Base-by-base conservation (phyloP, 768 basidiomycete species). In the Leucosporidium scottii region DNA sequence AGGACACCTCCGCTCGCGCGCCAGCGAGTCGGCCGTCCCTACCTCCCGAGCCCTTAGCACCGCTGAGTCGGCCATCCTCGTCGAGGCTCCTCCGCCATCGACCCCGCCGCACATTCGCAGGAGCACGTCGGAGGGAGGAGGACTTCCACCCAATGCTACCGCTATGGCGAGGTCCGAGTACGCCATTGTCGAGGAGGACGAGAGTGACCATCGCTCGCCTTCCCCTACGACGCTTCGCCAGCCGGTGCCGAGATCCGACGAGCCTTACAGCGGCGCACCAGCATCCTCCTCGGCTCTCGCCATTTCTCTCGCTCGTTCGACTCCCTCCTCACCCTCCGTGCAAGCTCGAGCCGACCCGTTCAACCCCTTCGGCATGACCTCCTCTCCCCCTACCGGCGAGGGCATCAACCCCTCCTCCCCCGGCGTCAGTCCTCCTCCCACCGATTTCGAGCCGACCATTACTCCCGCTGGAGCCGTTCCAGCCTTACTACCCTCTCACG, bases 401-500 rank as follows among this genome's bases (percentile, higher is more conserved):
- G 10, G 8, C 8, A 8, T 44, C 57, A 57, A 36, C 10, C 30
- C 18, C 18, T 30, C 36, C n/a, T 25, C 50, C 23, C 50, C n/a
- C 21, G 2, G 5, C 3, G 27, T 49, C 7, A 61, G 49, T 1
- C 56, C 69, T 13, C 66, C 70, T 0, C 20, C 60, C 9, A 67
- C 66, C 49, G 70, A 71, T 36, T 71, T 67, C 53, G 60, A 71
- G 23, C 70, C 70, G 12, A 49, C 70, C 5, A 63, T 64, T 36
- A 39, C 63, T 0, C 28, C 66, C 6, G 34, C 44, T 4, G 70
- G 70, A 2, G 70, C 66, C 0, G 56, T 53, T 0, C 70, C 70
- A 20, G 70, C 70, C 8, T 71, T 71, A 61, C 66, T 71, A 10
- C 70, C 70, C 9, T 65, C 70, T 0, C 30, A 44, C 15, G 39